Base-by-base conservation (phyloP, 1,284 basidiomycete genomes). In the Austroboletus novae-zelandiae region DNA sequence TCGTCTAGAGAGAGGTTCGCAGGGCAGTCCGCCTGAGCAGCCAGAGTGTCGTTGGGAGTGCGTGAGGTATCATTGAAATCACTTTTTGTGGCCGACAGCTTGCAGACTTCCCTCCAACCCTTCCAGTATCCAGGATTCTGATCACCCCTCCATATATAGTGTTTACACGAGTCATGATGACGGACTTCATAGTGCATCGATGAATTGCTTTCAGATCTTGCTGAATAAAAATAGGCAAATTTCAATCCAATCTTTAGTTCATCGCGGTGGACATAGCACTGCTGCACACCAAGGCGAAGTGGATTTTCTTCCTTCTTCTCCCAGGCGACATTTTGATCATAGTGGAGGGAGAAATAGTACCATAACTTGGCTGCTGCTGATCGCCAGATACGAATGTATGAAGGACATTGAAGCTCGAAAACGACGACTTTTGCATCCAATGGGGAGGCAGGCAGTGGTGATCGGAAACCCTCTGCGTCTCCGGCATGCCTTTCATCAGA, bases 11-110 rank as follows among this genome's bases (percentile, higher is more conserved):
- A 29, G 2, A 77, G 51, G 4, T 69, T 59, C 1, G 47, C 25
- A 5, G 68, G 67, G 47, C 72, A 74, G 4, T 66, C 50, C 0
- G 59, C 59, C 52, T 78, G 77, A 7, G 59, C 52, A 4, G 65
- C 66, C 13, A 70, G 47, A 17, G 65, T 52, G 4, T 58, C 45
- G 41, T 72, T 72, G 5, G 67, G 20, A 23, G 20, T 23, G 20
- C 20, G 20, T 23, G 20, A 23, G 20, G 20, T 23, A 23, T 23
- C 20, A 23, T 23, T 23, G 3, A 23, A 23, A 23, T 23, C 20
- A 23, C 3, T 4, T 23, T 23, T 23, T 23, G 20, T 5, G 20
- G 20, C 20, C 20, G 20, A 23, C 20, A 5, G 20, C 20, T 23
- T 23, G 20, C 20, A 23, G 3, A 23, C 20, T 23, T 23, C 20